Percentiles rank a stretch among this genome's conserved stretches.
phyloP scores from a whole-genome alignment of 345 rosid species.

The Euclidium syriacum region DNA sequence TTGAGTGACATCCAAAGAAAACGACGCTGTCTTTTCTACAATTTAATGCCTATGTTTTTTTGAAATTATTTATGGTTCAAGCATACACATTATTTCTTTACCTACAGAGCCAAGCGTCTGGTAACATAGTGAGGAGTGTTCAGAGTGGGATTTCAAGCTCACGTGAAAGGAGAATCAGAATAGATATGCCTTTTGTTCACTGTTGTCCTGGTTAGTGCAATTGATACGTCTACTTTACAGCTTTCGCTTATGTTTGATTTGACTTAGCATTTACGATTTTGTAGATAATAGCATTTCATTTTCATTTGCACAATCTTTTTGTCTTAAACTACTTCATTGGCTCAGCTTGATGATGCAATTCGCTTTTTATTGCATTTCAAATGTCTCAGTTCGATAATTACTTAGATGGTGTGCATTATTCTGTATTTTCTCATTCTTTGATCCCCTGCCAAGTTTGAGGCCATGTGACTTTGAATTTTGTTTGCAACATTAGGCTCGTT shows the following conservation, averaged over 20 bases:
- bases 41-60: background rate
- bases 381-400: background rate
- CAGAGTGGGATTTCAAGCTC: slow-evolving; percentile 45
- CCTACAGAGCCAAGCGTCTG: slow-evolving; percentile 51
- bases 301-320: background rate
- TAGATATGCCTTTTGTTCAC: slow-evolving; percentile 32
- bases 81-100: background rate
- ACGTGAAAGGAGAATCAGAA: slow-evolving; percentile 43
- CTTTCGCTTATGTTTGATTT: background rate
- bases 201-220: background rate
- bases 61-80: no score
- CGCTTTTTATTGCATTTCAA: background rate
- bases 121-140: slow-evolving; percentile 45
- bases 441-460: background rate
- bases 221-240: background rate
- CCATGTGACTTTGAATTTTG: slow-evolving; percentile 1
- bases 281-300: background rate
- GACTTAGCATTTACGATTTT: background rate
- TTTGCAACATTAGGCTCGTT: background rate
- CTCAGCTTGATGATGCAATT: background rate
- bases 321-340: no score
- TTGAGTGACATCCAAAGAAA: background rate
- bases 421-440: background rate
- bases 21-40: background rate
- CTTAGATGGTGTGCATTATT: background rate